These are phyloP conservation scores for Monosporascus cannonballus DNA, from an alignment of 2,329 filamentous ascomycete species.

Conservation along the genomic window DNA sequence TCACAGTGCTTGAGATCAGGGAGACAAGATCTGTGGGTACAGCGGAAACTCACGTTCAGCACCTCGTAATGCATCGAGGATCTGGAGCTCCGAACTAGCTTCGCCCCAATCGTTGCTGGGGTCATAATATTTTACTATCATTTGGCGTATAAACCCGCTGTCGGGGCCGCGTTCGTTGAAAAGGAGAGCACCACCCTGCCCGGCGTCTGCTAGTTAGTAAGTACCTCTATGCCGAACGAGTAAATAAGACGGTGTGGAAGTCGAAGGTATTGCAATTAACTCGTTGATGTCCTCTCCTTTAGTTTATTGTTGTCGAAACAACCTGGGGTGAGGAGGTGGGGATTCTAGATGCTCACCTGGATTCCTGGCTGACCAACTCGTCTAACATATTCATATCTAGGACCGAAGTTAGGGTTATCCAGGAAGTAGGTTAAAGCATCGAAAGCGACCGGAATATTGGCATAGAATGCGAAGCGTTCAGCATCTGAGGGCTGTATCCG, in stretches of 20 bases:
- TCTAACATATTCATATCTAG: background rate
- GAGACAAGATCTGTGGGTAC: background rate
- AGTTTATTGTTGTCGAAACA: too few species aligned
- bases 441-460: background rate
- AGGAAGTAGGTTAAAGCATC: background rate
- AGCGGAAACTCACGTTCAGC: background rate
- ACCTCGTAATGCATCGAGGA: background rate
- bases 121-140: background rate
- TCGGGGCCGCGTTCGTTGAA: background rate
- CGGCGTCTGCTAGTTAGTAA: background rate
- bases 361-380: background rate
- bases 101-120: background rate
- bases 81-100: background rate
- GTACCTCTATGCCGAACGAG: background rate
- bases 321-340: too few species aligned
- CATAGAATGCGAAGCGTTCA: background rate
- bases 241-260: too few species aligned
- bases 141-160: background rate
- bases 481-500: background rate
- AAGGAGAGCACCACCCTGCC: background rate
- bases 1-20: background rate
- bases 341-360: background rate
- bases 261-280: too few species aligned
- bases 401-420: background rate
- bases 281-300: too few species aligned